These are phyloP conservation scores for Aspergillus intermedius DNA, from an alignment of 2,329 filamentous ascomycete species.

Conservation along the genomic window DNA sequence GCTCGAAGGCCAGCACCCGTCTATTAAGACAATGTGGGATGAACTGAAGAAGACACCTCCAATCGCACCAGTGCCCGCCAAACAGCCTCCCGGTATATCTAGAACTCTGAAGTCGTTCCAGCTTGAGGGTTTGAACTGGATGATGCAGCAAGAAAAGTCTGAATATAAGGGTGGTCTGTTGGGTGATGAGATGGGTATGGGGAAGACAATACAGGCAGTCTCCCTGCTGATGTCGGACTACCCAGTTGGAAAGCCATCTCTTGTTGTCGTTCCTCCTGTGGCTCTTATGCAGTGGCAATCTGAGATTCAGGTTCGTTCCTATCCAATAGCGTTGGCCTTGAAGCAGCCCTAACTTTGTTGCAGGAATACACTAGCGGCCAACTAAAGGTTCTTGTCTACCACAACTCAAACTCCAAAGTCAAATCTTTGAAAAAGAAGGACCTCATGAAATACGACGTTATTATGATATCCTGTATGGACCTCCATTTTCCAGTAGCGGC, in stretches of 20 bases:
- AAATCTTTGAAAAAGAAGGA: conserved; percentile 71
- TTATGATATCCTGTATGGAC: conserved; percentile 88
- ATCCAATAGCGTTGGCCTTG: neutral
- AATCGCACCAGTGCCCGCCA: conserved; percentile 57
- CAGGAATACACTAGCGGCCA: conserved; percentile 71
- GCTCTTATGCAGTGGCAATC: conserved; percentile 92
- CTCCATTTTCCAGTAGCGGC: too few species aligned
- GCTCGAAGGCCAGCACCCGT: conserved; percentile 70
- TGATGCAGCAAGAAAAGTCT: conserved; percentile 80
- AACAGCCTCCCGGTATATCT: conserved; percentile 70
- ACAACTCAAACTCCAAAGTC: conserved; percentile 76
- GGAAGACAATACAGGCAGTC: conserved; percentile 97
- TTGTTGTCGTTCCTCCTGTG: conserved; percentile 87
- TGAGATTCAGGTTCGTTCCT: conserved; percentile 58
- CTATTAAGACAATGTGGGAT: conserved; percentile 77
- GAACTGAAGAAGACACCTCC: conserved; percentile 62
- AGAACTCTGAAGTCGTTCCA: conserved; percentile 89
- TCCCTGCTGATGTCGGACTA: conserved; percentile 98
- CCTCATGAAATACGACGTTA: conserved; percentile 77
- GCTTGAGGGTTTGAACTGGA: conserved; percentile 88
- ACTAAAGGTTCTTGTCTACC: conserved; percentile 83
- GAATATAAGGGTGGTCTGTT: conserved; percentile 83
- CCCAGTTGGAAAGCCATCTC: conserved; percentile 70
- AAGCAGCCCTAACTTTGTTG: neutral
- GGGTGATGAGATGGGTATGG: conserved; percentile 97